Base-by-base conservation (phyloP, 2,329 filamentous ascomycete species). In the Penicillium digitatum region DNA sequence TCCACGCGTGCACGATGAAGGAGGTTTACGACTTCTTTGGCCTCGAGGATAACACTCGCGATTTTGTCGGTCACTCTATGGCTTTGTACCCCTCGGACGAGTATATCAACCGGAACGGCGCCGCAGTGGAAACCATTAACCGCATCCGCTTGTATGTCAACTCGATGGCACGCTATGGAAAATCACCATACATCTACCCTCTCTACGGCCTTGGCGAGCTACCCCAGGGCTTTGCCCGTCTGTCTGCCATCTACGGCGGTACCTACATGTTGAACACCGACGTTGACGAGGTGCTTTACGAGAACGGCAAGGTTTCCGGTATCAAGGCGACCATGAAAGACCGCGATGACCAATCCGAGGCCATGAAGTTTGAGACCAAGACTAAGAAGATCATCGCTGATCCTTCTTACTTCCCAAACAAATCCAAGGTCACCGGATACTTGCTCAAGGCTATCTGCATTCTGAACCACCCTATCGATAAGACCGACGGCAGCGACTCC, bases 261-360 rank as follows among this genome's bases (percentile, higher is more conserved):
- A 99, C 94, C 48, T 99, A 99, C 79, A 99, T 99, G 92, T 87
- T 99, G 69, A 97, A 97, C 82, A 95, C 94, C 65, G 86, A 86
- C 65, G 83, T 99, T 53, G 89, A 97, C 61, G 94, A 99, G 80
- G 79, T 99, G 63, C 75, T 88, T 58, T 95, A 94, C 72, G 90
- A 95, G 56, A 68, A 81, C 53, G 84, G 82, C 71, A 96, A 95
- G 81, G 89, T 93, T n/a, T 82, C 85, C 16, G 94, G 94, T 54
- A 97, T 99, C 80, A 95, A 95, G 81, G 94, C 94, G 48, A 96
- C 94, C 66, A 97, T 97, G 92, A 87, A 86, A 72, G 89, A 89
- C 73, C 85, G 87, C 59, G 89, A 90, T 57, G 89, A 91, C 73
- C 80, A 82, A 61, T 82, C 81, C 53, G 80, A 85, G 20, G 83